These are phyloP conservation scores for Boletus smithii DNA, from an alignment of 1,284 basidiomycete genomes.

Conservation along the genomic window DNA sequence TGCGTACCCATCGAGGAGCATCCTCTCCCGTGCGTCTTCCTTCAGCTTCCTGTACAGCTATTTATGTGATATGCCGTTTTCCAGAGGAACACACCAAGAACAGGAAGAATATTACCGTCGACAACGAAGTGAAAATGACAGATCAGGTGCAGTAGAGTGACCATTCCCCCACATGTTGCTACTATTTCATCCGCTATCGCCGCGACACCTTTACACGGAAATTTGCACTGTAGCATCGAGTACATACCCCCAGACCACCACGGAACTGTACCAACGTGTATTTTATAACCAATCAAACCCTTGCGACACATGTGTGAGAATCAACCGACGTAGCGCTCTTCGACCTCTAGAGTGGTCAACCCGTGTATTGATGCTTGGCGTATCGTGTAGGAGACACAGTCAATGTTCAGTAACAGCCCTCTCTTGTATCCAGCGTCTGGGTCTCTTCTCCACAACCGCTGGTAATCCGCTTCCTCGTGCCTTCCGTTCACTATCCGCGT, in stretches of 20 bases:
- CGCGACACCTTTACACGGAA: constrained; percentile 27
- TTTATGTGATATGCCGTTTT: constrained; percentile 12
- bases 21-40: constrained; percentile 57
- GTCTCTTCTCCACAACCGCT: constrained; percentile 56
- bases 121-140: constrained; percentile 22
- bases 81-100: constrained; percentile 59
- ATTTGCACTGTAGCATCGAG: constrained; percentile 32
- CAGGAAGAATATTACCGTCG: constrained; percentile 54
- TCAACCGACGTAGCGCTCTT: background rate
- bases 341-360: no score
- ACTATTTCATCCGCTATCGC: constrained; percentile 10
- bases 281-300: constrained; percentile 16
- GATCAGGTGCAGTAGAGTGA: constrained; percentile 20
- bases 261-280: constrained; percentile 25
- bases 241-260: constrained; percentile 24
- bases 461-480: constrained; percentile 31
- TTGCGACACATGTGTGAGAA: constrained; percentile 4
- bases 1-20: constrained; percentile 76
- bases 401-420: constrained; percentile 34
- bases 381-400: constrained; percentile 1
- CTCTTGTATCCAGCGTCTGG: constrained; percentile 81
- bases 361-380: constrained; percentile 8
- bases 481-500: constrained; percentile 41
- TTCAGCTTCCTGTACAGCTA: constrained; percentile 14
- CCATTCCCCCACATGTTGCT: constrained; percentile 8